A percentile compares a stretch with the other conserved stretches of the same genome.
Evolutionary conservation across 179 eudicot species (phyloP).

Genomic region (Actinidia arguta): DNA sequence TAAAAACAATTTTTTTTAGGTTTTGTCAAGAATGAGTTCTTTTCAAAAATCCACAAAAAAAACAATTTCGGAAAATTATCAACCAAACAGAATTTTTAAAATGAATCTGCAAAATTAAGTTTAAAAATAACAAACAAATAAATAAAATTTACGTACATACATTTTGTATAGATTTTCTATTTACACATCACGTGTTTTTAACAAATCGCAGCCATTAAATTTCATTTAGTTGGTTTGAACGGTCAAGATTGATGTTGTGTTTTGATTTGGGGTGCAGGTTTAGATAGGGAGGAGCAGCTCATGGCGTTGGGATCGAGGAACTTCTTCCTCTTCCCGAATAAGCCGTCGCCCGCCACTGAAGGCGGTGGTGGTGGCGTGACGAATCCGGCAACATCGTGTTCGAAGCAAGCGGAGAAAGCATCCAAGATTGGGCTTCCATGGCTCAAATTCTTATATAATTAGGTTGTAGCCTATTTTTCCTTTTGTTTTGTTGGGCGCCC

Average conservation of each 20-base stretch:
- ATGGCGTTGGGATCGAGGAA: constrained; percentile 75
- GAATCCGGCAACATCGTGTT: constrained; percentile 41
- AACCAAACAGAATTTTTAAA: too few species aligned
- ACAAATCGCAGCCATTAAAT: background rate
- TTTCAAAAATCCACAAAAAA: background rate
- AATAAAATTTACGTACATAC: too few species aligned
- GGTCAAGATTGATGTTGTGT: background rate
- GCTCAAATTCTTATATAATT: constrained; percentile 47
- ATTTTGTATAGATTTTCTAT: too few species aligned
- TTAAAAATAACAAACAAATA: too few species aligned
- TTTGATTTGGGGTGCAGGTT: constrained; percentile 44
- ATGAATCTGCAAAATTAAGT: background rate
- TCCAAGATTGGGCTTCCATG: constrained; percentile 48
- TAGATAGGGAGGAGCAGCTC: constrained; percentile 71
- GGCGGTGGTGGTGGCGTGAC: constrained; percentile 22
- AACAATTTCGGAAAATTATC: background rate
- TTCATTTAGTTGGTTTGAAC: background rate
- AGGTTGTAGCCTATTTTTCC: background rate
- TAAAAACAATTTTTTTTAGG: too few species aligned
- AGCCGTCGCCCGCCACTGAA: constrained; percentile 16
- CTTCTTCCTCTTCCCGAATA: constrained; percentile 71
- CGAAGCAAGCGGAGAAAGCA: constrained; percentile 59
- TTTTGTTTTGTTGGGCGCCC: too few species aligned
- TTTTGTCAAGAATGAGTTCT: too few species aligned
- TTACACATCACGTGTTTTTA: background rate